Base-by-base conservation (phyloP, 2,329 filamentous ascomycete genomes). In the Ceratocystis alfenasii region DNA sequence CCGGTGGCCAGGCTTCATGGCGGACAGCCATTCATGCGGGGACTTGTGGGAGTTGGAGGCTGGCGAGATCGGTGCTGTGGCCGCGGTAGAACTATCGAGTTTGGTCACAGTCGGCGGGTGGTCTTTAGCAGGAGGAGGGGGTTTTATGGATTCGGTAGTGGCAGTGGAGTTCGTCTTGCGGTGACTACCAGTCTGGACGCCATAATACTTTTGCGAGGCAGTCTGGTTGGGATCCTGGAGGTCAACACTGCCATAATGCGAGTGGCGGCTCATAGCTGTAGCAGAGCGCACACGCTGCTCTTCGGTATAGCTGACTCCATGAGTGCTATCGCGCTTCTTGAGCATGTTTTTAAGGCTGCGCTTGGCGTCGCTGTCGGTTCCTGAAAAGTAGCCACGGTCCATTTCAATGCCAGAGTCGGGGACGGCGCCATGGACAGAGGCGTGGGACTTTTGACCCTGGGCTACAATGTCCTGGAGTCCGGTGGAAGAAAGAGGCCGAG, bases 341-440 rank as follows among this genome's bases (percentile, higher is more conserved):
- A 96, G 78, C 60, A 94, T 80, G 72, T 90, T 95, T 59, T 89
- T 83, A 71, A 83, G 85, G 67, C 87, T 84, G 57, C 63, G 65
- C 62, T 67, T 67, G 55, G 83, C 83, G 69, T 96, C 91, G 10
- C 86, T 79, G 72, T 97, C 93, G 17, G 88, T 88, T 2, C 92
- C 90, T 6, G 93, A 96, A 73, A 96, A 96, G 74, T 97, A 97
- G 28, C 92, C 93, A 45, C 90, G 84, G 71, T 97, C 94, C 17
- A 90, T 75, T 68, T 95, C 89, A 28, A 78, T 75, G 17, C 77
- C 76, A 7, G 78, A 78, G 67, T 83, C 80, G 68, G 78, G 78
- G 15, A 76, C 71, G 12, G 77, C 74, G 15, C 50, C 63, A 22
- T 62, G 63, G 60, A 7, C 22, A 25, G 50, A 41, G n/a, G 46